Evolutionary conservation across 1,139 yeast species (phyloP).

Genomic region (Yamadazyma oceani): DNA sequence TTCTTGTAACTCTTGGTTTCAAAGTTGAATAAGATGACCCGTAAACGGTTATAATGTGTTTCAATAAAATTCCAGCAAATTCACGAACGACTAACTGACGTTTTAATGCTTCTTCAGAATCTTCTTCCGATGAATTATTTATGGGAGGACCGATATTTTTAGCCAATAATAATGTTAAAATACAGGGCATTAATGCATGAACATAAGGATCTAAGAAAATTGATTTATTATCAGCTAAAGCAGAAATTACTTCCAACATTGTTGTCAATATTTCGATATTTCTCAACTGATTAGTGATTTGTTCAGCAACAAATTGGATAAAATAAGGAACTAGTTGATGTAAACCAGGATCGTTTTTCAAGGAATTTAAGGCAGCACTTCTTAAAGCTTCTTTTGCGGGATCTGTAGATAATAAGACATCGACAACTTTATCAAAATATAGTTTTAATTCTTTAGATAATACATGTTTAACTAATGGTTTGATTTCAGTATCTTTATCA

Average conservation of each 20-base stretch:
- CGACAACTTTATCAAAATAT: constrained; percentile 87
- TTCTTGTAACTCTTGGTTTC: constrained; percentile 92
- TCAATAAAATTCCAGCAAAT: constrained; percentile 81
- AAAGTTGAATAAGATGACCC: constrained; percentile 87
- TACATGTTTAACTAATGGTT: constrained; percentile 95
- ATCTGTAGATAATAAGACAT: constrained; percentile 65
- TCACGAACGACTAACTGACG: constrained; percentile 71
- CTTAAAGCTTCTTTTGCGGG: constrained; percentile 60
- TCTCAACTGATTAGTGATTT: constrained; percentile 83
- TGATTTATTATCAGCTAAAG: constrained; percentile 79
- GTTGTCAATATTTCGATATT: constrained; percentile 74
- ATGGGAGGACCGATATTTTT: constrained; percentile 74
- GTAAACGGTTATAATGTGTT: constrained; percentile 72
- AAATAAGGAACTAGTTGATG: constrained; percentile 97
- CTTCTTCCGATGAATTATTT: constrained; percentile 32
- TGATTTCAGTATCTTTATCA: constrained; percentile 71
- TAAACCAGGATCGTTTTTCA: constrained; percentile 90
- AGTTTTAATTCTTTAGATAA: constrained; percentile 90
- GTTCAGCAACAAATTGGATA: constrained; percentile 94
- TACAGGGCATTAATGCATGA: constrained; percentile 95
- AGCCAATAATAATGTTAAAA: constrained; percentile 83
- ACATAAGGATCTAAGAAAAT: constrained; percentile 94
- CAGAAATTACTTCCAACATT: constrained; percentile 86
- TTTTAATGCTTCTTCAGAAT: constrained; percentile 31
- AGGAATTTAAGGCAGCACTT: constrained; percentile 79